These are phyloP conservation scores for Ilex aquifolium DNA, from an alignment of 257 asterid species.

Conservation along the genomic window DNA sequence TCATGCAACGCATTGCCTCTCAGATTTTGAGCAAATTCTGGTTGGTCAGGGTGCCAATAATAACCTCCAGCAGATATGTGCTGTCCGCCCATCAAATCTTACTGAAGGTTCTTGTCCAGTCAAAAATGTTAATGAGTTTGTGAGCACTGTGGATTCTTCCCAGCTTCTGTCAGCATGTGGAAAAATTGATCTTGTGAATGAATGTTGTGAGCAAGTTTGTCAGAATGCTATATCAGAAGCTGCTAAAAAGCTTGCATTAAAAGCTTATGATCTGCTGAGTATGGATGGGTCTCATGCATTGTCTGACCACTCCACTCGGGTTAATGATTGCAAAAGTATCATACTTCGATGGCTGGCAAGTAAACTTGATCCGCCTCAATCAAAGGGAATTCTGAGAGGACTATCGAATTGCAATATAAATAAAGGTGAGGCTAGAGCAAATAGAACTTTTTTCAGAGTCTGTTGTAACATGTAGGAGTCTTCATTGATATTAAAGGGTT, in stretches of 20 bases:
- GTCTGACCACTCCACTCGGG: slow-evolving; percentile 60
- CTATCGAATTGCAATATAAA: slow-evolving; percentile 87
- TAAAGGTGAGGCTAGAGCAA: slow-evolving; percentile 51
- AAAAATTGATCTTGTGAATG: slow-evolving; percentile 74
- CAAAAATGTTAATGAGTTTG: slow-evolving; percentile 64
- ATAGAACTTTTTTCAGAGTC: slow-evolving; percentile 1
- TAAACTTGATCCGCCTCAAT: slow-evolving; percentile 74
- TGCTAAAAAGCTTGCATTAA: slow-evolving; percentile 69
- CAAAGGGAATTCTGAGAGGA: slow-evolving; percentile 86
- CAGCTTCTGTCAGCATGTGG: slow-evolving; percentile 77
- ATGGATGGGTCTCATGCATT: slow-evolving; percentile 45
- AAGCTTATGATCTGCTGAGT: slow-evolving; percentile 52
- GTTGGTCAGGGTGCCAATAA: slow-evolving; percentile 87
- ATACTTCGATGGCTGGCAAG: slow-evolving; percentile 91
- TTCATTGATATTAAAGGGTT: no score
- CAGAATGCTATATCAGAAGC: slow-evolving; percentile 83
- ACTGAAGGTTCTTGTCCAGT: slow-evolving; percentile 94
- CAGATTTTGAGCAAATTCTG: slow-evolving; percentile 74
- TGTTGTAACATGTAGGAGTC: background rate
- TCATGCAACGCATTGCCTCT: slow-evolving; percentile 67
- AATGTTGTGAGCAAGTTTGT: slow-evolving; percentile 93
- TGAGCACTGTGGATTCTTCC: slow-evolving; percentile 60
- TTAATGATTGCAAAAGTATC: slow-evolving; percentile 70
- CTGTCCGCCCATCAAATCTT: slow-evolving; percentile 67
- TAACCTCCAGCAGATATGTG: slow-evolving; percentile 63